Percentiles rank a stretch among this genome's conserved stretches.
Conservation (phyloP, 768 basidiomycete species). For the Russula lepida region DNA sequence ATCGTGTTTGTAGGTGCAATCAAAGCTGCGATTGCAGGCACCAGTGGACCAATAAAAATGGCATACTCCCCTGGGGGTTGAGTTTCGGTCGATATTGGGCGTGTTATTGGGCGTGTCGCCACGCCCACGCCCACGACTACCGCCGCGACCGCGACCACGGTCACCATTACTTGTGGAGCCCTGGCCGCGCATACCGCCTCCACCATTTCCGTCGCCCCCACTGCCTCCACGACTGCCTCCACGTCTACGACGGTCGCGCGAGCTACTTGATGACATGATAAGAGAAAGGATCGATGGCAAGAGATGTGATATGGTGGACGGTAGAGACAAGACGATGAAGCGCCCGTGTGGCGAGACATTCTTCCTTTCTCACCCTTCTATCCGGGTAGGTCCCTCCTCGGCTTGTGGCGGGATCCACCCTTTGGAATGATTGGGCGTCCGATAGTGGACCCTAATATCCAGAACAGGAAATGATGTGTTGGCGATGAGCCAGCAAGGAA, state of each 20-base stretch:
- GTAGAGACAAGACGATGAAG: too few species aligned
- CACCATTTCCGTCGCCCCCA: neutral
- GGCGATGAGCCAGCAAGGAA: neutral
- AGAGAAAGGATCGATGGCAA: neutral
- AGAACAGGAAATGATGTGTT: neutral
- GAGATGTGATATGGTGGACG: neutral
- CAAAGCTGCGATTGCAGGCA: slow-evolving; percentile 23
- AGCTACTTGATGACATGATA: slow-evolving; percentile 5
- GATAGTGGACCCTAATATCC: neutral
- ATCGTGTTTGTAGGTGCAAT: slow-evolving; percentile 26
- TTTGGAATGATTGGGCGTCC: neutral
- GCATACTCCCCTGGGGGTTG: slow-evolving; percentile 24
- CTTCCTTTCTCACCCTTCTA: too few species aligned
- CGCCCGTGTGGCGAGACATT: slow-evolving; percentile 3
- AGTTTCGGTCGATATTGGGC: slow-evolving; percentile 1
- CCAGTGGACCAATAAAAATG: slow-evolving; percentile 27
- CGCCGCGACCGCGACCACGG: neutral
- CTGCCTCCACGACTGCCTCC: neutral
- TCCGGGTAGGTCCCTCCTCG: too few species aligned
- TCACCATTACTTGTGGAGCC: neutral
- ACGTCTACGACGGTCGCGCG: neutral
- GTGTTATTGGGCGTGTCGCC: slow-evolving; percentile 1
- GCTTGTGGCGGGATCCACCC: neutral
- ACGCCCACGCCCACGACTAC: slow-evolving; percentile 15
- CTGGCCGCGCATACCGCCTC: neutral